phyloP scores from a whole-genome alignment of 2,329 filamentous ascomycete genomes.

The Sporothrix mexicana region DNA sequence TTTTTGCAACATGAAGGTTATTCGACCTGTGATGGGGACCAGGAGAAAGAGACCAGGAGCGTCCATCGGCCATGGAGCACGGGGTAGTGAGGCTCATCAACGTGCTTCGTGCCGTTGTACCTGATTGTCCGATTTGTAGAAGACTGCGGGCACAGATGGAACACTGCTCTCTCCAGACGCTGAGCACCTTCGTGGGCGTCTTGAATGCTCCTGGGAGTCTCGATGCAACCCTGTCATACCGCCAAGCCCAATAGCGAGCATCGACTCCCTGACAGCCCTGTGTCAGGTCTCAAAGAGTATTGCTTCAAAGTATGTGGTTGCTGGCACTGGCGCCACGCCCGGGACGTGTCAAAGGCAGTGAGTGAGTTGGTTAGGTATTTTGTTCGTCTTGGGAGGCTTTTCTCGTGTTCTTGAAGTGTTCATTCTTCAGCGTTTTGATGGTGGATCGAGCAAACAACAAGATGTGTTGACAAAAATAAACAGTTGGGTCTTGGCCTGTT shows the following conservation, averaged over 20 bases:
- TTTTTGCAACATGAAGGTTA: slow-evolving; percentile 12
- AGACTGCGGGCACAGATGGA: background rate
- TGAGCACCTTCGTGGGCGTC: slow-evolving; percentile 8
- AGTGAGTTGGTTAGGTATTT: slow-evolving; percentile 2
- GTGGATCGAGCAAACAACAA: background rate
- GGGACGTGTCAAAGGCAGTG: background rate
- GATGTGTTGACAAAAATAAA: background rate
- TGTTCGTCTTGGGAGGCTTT: background rate
- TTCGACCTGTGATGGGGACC: background rate
- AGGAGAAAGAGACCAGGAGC: background rate
- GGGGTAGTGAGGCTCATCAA: slow-evolving; percentile 16
- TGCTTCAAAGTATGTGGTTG: background rate
- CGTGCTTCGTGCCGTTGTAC: background rate
- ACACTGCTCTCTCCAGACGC: background rate
- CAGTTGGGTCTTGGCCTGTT: too few relatives aligned
- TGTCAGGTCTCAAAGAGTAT: slow-evolving; percentile 34
- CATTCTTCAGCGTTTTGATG: background rate
- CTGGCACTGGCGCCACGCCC: background rate
- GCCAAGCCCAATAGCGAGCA: slow-evolving; percentile 35
- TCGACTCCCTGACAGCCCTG: slow-evolving; percentile 29
- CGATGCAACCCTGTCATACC: slow-evolving; percentile 33
- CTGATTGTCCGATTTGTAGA: background rate
- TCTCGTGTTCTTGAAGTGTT: background rate
- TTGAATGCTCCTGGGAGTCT: slow-evolving; percentile 4
- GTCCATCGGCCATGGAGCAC: background rate